Conservation (phyloP, 2,329 filamentous ascomycete species). For the Xylariales sp. region DNA sequence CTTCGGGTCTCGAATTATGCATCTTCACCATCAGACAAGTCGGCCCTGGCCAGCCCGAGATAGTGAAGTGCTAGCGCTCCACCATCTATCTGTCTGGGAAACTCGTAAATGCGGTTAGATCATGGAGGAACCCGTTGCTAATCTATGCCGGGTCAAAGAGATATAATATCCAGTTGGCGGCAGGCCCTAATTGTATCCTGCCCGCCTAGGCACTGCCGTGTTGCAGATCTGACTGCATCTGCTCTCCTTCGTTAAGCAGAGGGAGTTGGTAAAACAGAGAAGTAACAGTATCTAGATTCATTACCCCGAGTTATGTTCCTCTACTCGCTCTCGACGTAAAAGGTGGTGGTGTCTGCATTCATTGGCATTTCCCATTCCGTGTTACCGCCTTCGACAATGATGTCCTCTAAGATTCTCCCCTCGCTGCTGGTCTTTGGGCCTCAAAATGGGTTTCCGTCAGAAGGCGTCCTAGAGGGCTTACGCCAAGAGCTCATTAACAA, state of each 20-base stretch:
- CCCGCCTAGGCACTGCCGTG: not conserved
- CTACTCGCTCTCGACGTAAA: slow-evolving; percentile 14
- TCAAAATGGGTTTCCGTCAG: slow-evolving; percentile 27
- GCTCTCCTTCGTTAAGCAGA: not conserved
- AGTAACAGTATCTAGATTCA: slow-evolving; percentile 4
- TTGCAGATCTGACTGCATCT: slow-evolving; percentile 6
- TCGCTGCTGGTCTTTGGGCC: slow-evolving; percentile 38
- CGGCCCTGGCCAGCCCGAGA: not conserved
- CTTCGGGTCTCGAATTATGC: too few species aligned
- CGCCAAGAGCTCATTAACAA: slow-evolving; percentile 30
- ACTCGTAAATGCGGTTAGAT: not conserved
- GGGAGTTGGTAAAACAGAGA: not conserved
- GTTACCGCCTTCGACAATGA: slow-evolving; percentile 4
- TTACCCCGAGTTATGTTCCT: not conserved
- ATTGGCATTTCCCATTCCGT: slow-evolving; percentile 1
- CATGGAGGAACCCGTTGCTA: too few species aligned
- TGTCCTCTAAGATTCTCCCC: slow-evolving; percentile 19
- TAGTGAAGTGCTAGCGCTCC: too few species aligned
- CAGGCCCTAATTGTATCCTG: not conserved
- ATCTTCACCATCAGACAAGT: not conserved
- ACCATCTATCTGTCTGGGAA: not conserved
- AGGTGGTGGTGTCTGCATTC: not conserved
- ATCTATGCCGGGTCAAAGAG: not conserved
- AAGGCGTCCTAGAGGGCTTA: slow-evolving; percentile 22
- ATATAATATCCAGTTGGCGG: not conserved